A percentile compares a stretch with the other conserved stretches of the same genome.
phyloP scores from a whole-genome alignment of 1,284 basidiomycete species.

The Waitea zeae region DNA sequence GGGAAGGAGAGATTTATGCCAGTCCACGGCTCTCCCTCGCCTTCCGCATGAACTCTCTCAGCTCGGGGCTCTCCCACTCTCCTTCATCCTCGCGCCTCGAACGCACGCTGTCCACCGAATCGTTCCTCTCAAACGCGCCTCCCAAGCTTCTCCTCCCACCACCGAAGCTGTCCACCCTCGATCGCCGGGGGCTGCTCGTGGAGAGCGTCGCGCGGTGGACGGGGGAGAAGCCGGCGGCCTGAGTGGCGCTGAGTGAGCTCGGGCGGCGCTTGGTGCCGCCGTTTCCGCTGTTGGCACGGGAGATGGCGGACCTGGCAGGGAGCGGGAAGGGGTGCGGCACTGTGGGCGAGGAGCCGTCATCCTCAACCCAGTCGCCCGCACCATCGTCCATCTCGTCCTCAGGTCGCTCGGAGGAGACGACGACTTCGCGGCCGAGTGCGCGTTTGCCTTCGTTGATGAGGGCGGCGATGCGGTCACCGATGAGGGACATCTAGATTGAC shows the following conservation, averaged over 20 bases:
- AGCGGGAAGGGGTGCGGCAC: neutral
- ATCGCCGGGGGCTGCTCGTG: neutral
- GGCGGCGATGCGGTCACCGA: slow-evolving; percentile 42
- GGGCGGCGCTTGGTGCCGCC: neutral
- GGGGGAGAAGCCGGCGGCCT: neutral
- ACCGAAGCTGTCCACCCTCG: neutral
- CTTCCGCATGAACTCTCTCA: slow-evolving; percentile 49
- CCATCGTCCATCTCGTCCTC: slow-evolving; percentile 64
- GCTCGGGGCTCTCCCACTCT: slow-evolving; percentile 37
- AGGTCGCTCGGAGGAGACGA: slow-evolving; percentile 49
- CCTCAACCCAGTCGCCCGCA: slow-evolving; percentile 50
- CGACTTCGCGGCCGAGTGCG: slow-evolving; percentile 41
- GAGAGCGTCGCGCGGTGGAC: neutral
- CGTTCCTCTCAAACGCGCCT: neutral
- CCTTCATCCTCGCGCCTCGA: slow-evolving; percentile 16
- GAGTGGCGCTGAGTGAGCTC: neutral
- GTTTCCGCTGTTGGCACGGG: no score
- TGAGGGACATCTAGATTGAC: slow-evolving; percentile 67
- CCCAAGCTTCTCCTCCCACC: neutral
- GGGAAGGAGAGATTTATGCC: no score
- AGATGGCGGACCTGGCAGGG: neutral
- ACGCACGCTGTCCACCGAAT: neutral
- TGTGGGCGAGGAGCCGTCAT: slow-evolving; percentile 13
- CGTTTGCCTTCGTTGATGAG: slow-evolving; percentile 46
- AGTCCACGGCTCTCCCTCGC: no score